phyloP scores from a whole-genome alignment of 352 stramenopile genomes.

The Phytophthora pini region DNA sequence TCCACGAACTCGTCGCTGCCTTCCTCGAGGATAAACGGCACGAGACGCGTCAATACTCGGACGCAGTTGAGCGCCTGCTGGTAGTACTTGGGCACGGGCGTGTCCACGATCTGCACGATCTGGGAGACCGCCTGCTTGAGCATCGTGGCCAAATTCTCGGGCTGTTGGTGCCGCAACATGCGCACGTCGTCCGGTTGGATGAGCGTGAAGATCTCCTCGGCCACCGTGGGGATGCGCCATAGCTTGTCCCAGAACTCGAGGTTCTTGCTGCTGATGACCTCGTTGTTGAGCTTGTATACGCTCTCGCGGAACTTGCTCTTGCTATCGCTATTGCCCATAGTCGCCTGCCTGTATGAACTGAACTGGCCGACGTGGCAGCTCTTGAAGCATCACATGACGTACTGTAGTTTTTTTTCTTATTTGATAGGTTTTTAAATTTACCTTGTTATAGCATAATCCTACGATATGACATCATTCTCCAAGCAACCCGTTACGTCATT shows the following conservation, averaged over 20 bases:
- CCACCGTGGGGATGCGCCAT: constrained; percentile 88
- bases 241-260: constrained; percentile 93
- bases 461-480: background rate
- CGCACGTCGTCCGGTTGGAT: constrained; percentile 90
- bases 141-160: constrained; percentile 85
- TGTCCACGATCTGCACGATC: constrained; percentile 88
- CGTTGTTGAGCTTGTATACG: constrained; percentile 92
- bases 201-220: constrained; percentile 91
- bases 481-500: constrained; percentile 23
- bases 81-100: constrained; percentile 90
- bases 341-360: constrained; percentile 1
- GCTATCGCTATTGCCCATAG: constrained; percentile 90
- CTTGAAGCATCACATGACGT: constrained; percentile 10
- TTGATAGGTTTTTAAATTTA: no score
- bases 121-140: constrained; percentile 80
- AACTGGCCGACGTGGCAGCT: constrained; percentile 10
- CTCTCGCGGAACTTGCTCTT: constrained; percentile 93
- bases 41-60: constrained; percentile 79
- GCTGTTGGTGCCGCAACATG: constrained; percentile 88
- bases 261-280: constrained; percentile 85
- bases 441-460: no score
- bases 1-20: constrained; percentile 82
- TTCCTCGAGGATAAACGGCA: constrained; percentile 89
- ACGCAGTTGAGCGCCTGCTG: constrained; percentile 87
- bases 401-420: no score